A percentile compares a stretch with the other conserved stretches of the same genome.
Evolutionary conservation across 768 basidiomycete genomes (phyloP).

Genomic region (Panaeolus papilionaceus): DNA sequence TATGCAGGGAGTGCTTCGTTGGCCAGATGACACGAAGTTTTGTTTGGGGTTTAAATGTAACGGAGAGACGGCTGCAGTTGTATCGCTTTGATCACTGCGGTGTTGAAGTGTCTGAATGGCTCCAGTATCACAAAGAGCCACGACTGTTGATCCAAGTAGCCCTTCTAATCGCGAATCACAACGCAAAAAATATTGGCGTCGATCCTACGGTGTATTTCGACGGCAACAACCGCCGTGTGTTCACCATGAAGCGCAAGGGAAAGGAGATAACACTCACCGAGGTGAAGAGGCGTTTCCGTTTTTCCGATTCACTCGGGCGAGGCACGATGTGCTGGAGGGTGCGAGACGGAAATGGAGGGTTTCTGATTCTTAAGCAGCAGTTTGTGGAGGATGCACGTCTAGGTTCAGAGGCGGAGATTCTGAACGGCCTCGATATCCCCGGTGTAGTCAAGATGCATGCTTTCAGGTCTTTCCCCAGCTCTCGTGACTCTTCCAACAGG

Average conservation of each 20-base stretch:
- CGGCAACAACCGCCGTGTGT: neutral
- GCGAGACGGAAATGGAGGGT: neutral
- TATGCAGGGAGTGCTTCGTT: neutral
- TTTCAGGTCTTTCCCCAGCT: neutral
- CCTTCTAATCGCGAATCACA: neutral
- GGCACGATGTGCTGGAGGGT: neutral
- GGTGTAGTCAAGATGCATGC: neutral
- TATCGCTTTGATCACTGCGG: constrained; percentile 2
- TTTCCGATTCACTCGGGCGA: neutral
- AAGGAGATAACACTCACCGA: neutral
- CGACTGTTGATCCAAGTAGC: neutral
- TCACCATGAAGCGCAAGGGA: neutral
- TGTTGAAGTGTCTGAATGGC: neutral
- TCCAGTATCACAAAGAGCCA: neutral
- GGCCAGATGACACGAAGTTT: neutral
- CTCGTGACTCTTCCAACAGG: neutral
- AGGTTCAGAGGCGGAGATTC: neutral
- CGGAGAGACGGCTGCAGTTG: neutral
- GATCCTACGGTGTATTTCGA: neutral
- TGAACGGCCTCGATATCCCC: neutral
- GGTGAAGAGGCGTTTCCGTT: neutral
- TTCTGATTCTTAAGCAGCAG: neutral
- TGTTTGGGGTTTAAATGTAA: neutral
- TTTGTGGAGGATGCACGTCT: neutral
- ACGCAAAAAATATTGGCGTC: neutral